Evolutionary conservation across 371 early-diverging fungal genomes (phyloP), one percentile per base, ranked within the genome.

Genomic region (Thermomucor indicae-seudaticae): DNA sequence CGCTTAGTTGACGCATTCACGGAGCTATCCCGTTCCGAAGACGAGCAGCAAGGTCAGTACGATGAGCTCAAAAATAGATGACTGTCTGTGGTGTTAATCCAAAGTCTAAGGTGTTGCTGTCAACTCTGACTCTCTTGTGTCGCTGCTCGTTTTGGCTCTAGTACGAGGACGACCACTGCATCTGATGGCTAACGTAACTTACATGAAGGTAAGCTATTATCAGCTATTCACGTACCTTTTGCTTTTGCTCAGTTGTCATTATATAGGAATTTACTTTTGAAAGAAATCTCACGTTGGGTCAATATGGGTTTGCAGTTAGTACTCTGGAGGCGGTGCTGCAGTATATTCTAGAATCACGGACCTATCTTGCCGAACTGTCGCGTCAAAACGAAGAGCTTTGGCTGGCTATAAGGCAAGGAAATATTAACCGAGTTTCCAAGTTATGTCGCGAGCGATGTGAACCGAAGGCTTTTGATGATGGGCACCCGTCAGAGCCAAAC

Each of bases 261-360:
- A 17, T 0, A 16, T 53, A 73, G 62, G 75, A 81, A 32, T 81
- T 71, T 51, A 63, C 72, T 1, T 70, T 79, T 28, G 70, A 76
- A 39, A 54, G 60, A 28, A 65, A 76, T 34, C 41, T 75, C 1
- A 46, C 57, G 0, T 45, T 51, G 10, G 81, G 81, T n/a, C 60
- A 63, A 43, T 70, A 71, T 35, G 81, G 79, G 4, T 81, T 76
- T 53, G 71, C 78, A 1, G 55, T 81, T 11, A 78, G 75, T 23
- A 79, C 81, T 4, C 47, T 81, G 41, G 81, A 81, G 32, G 79
- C 68, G 0, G 78, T 76, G 2, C 42, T 78, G 6, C 68, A 72
- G 3, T 81, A 79, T 40, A 67, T 81, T 6, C 52, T 65, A 17
- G 58, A 66, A 8, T 64, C 70, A 25, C 49, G 47, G 22, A 48